phyloP scores from a whole-genome alignment of 1,284 basidiomycete genomes.

The Boletellus deceptivus region DNA sequence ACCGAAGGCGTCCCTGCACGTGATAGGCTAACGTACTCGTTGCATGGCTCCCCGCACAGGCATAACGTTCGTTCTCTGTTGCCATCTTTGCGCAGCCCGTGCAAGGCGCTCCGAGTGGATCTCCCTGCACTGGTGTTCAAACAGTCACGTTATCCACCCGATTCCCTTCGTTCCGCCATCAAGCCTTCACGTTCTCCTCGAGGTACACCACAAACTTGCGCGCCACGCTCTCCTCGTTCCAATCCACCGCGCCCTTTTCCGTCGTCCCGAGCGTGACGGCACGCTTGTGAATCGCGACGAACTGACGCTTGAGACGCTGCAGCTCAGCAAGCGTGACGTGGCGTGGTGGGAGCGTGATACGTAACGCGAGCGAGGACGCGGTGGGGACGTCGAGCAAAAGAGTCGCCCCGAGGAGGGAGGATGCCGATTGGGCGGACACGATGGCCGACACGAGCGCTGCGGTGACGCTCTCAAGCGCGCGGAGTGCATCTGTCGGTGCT shows the following conservation, averaged over 20 bases:
- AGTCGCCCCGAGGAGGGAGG: slow-evolving; percentile 49
- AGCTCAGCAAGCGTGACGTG: slow-evolving; percentile 79
- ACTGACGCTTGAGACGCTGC: slow-evolving; percentile 85
- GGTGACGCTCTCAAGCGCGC: slow-evolving; percentile 73
- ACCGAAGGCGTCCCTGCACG: too few relatives aligned
- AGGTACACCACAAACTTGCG: slow-evolving; percentile 77
- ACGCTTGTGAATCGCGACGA: slow-evolving; percentile 82
- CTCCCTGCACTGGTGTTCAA: too few relatives aligned
- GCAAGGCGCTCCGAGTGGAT: too few relatives aligned
- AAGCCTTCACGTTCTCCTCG: slow-evolving; percentile 65
- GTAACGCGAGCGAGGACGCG: slow-evolving; percentile 38
- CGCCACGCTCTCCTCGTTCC: slow-evolving; percentile 73
- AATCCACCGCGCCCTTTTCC: slow-evolving; percentile 74
- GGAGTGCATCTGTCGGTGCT: slow-evolving; percentile 80
- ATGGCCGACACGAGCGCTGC: slow-evolving; percentile 67
- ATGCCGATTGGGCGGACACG: slow-evolving; percentile 53
- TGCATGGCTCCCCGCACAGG: too few relatives aligned
- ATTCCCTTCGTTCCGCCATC: not conserved
- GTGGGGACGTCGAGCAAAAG: slow-evolving; percentile 46
- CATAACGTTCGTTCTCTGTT: too few relatives aligned
- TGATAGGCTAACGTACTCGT: too few relatives aligned
- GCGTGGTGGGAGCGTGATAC: slow-evolving; percentile 57
- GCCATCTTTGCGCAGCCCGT: too few relatives aligned
- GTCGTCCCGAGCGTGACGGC: slow-evolving; percentile 83
- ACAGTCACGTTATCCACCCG: too few relatives aligned